Percentiles rank a stretch among this genome's conserved stretches.
phyloP scores from a whole-genome alignment of 2,329 filamentous ascomycete species.

The Aspergillus chevalieri region DNA sequence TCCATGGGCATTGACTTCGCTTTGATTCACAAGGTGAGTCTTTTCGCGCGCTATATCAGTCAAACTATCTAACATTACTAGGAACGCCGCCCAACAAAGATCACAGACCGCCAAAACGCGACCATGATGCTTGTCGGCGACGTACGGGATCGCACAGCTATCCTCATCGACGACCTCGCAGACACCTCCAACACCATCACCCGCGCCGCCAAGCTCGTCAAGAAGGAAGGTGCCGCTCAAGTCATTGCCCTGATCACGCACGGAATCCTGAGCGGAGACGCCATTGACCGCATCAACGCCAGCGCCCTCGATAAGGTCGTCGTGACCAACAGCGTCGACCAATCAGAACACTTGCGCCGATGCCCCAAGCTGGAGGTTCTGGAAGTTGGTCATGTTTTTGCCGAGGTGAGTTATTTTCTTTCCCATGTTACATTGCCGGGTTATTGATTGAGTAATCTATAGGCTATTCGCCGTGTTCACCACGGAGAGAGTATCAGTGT shows the following conservation, averaged over 20 bases:
- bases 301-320: constrained; percentile 89
- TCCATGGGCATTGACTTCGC: constrained; percentile 91
- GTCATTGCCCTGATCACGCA: constrained; percentile 93
- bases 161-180: constrained; percentile 87
- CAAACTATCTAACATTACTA: constrained; percentile 32
- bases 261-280: constrained; percentile 90
- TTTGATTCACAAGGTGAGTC: constrained; percentile 86
- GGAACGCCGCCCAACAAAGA: constrained; percentile 84
- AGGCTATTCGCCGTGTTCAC: constrained; percentile 88
- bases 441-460: constrained; percentile 23
- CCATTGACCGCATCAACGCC: constrained; percentile 87
- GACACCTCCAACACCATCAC: constrained; percentile 98
- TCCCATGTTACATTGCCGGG: not conserved
- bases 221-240: constrained; percentile 81
- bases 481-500: constrained; percentile 97
- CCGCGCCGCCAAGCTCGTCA: constrained; percentile 89
- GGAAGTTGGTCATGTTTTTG: constrained; percentile 82
- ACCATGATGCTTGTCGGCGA: constrained; percentile 95
- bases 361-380: constrained; percentile 89
- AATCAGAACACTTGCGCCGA: constrained; percentile 67
- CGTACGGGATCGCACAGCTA: constrained; percentile 72
- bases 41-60: constrained; percentile 1
- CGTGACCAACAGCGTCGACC: constrained; percentile 91
- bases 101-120: constrained; percentile 70
- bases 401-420: constrained; percentile 55